Conservation (phyloP, 768 basidiomycete species). For the Phaffia australis region DNA sequence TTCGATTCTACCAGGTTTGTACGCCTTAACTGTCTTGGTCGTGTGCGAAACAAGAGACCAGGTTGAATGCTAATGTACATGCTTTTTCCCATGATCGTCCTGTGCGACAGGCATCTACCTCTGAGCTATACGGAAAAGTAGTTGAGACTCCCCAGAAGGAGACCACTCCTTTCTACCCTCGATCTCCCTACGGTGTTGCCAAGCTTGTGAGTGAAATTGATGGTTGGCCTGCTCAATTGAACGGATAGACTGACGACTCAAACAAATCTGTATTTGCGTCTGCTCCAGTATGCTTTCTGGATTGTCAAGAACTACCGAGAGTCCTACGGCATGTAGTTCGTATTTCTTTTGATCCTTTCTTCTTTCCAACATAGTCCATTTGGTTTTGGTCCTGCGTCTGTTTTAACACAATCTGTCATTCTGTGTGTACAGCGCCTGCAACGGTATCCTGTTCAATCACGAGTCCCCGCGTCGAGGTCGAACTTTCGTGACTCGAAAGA, state of each 20-base stretch:
- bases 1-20: slow-evolving; percentile 74
- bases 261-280: not conserved
- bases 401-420: not conserved
- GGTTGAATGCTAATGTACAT: no score
- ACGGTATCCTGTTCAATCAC: slow-evolving; percentile 92
- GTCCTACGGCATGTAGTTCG: slow-evolving; percentile 75
- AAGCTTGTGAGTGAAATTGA: slow-evolving; percentile 47
- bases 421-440: not conserved
- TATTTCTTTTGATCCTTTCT: no score
- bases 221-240: not conserved
- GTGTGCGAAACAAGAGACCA: no score
- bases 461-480: slow-evolving; percentile 89
- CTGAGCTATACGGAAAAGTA: slow-evolving; percentile 94
- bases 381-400: slow-evolving; percentile 47
- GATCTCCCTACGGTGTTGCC: slow-evolving; percentile 88
- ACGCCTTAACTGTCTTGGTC: no score
- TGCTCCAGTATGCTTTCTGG: slow-evolving; percentile 37
- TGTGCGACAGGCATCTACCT: slow-evolving; percentile 60
- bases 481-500: slow-evolving; percentile 94
- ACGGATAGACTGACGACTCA: not conserved
- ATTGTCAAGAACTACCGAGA: slow-evolving; percentile 47
- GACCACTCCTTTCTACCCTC: slow-evolving; percentile 96
- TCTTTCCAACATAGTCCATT: slow-evolving; percentile 39
- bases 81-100: not conserved
- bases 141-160: slow-evolving; percentile 91